Percentiles rank a stretch among this genome's conserved stretches.
These are phyloP conservation scores for Carex parvula DNA, from an alignment of 176 grass and related monocot genomes.

Conservation along the genomic window DNA sequence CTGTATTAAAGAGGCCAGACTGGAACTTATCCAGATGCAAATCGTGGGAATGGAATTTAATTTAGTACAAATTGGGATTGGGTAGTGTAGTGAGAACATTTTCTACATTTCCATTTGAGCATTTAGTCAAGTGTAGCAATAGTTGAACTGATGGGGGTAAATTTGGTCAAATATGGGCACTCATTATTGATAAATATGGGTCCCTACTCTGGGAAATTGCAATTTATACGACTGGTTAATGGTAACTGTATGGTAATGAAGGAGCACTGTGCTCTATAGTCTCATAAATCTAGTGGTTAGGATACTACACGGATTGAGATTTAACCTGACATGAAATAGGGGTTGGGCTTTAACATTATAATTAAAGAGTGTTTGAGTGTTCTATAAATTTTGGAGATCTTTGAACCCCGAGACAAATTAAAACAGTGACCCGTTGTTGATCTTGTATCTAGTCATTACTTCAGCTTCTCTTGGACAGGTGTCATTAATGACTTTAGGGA, in stretches of 20 bases:
- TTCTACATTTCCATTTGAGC: neutral
- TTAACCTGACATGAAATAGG: neutral
- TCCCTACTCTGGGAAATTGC: neutral
- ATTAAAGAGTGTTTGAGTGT: neutral
- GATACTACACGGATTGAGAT: neutral
- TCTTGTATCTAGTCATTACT: neutral
- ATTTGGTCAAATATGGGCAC: neutral
- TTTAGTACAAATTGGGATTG: neutral
- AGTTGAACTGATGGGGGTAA: neutral
- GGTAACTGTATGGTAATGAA: neutral
- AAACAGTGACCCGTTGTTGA: neutral
- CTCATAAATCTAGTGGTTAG: neutral
- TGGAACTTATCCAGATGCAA: neutral
- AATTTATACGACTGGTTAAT: neutral
- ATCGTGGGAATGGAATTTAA: neutral
- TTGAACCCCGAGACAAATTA: neutral
- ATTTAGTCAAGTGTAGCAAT: neutral
- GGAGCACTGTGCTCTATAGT: neutral
- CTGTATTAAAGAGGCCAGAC: neutral
- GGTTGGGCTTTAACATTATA: neutral
- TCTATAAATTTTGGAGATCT: neutral
- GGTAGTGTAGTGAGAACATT: neutral
- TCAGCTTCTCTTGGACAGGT: slow-evolving; percentile 5
- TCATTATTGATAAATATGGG: neutral
- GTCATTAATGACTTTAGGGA: slow-evolving; percentile 5